Conservation (phyloP, 2,329 filamentous ascomycete genomes). For the Alternaria atra region DNA sequence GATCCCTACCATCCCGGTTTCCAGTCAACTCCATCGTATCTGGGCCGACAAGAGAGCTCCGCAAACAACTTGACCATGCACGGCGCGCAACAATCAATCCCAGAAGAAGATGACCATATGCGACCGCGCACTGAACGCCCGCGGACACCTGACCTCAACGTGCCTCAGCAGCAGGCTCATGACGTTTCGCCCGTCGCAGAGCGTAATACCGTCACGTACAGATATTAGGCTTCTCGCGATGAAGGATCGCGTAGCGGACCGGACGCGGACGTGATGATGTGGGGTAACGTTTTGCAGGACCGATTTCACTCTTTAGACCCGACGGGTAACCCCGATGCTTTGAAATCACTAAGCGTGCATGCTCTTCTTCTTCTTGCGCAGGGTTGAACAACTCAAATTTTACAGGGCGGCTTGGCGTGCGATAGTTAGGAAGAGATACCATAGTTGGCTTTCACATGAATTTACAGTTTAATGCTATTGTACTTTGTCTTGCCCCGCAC, state of each 20-base stretch:
- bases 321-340: slow-evolving; percentile 12
- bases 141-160: slow-evolving; percentile 36
- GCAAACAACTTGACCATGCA: slow-evolving; percentile 58
- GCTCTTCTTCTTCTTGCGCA: background rate
- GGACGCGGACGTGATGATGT: slow-evolving; percentile 20
- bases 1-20: slow-evolving; percentile 47
- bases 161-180: slow-evolving; percentile 22
- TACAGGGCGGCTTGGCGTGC: slow-evolving; percentile 1
- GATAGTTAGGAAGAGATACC: slow-evolving; percentile 21
- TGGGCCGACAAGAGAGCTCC: slow-evolving; percentile 56
- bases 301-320: slow-evolving; percentile 2
- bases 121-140: slow-evolving; percentile 35
- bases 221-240: slow-evolving; percentile 38
- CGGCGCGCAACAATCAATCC: slow-evolving; percentile 43
- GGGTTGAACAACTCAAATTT: background rate
- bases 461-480: background rate
- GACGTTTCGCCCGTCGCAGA: slow-evolving; percentile 51
- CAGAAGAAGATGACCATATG: slow-evolving; percentile 39
- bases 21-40: slow-evolving; percentile 53
- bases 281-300: slow-evolving; percentile 17
- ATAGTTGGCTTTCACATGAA: slow-evolving; percentile 11
- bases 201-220: slow-evolving; percentile 49
- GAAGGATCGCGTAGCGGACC: slow-evolving; percentile 15
- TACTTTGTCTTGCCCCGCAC: slow-evolving; percentile 17
- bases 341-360: slow-evolving; percentile 11